Base-by-base conservation (phyloP, 306 rosid genomes). In the Lathyrus oleraceus region DNA sequence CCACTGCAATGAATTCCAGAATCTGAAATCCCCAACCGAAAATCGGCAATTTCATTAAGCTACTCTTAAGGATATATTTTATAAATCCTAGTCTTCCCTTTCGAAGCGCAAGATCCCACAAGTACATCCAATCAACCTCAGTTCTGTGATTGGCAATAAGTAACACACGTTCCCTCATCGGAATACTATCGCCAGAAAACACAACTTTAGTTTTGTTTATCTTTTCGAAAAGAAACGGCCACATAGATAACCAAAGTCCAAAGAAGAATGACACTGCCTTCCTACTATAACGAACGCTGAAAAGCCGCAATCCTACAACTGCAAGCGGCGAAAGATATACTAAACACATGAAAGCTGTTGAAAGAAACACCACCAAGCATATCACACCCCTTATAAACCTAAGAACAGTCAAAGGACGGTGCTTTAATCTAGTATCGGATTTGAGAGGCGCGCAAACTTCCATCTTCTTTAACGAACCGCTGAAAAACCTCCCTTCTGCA, bases 111-210 rank as follows among this genome's bases (percentile, higher is more conserved):
- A 95, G 89, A 76, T 89, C 79, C 99, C 99, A 95, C 85, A 95
- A 86, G 85, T 89, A 95, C 99, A 95, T 95, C 99, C 99, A 95
- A 78, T 95, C 99, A 54, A 95, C 99, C 81, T 95, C 99, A 19
- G 96, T 95, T 81, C 90, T 84, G 80, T 95, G 99, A 69, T 95
- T 95, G 14, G 99, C 83, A 76, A 95, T 81, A 3, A 95, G 85
- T 71, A 95, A 62, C 77, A 82, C 91, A 30, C 97, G 97, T 78
- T 95, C 99, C 70, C 77, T 81, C 19, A 53, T 72, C 0, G 99
- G 99, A 69, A 95, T 65, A 43, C 45, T 65, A 56, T 91, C 97
- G 21, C 99, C 99, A 20, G 85, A 86, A 71, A 95, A 95, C 19
- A 91, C 76, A 43, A 91, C 89, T 82, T 82, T 86, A 20, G 99